Conservation (phyloP, 331 rosid genomes). For the Erythrophleum ivorense region DNA sequence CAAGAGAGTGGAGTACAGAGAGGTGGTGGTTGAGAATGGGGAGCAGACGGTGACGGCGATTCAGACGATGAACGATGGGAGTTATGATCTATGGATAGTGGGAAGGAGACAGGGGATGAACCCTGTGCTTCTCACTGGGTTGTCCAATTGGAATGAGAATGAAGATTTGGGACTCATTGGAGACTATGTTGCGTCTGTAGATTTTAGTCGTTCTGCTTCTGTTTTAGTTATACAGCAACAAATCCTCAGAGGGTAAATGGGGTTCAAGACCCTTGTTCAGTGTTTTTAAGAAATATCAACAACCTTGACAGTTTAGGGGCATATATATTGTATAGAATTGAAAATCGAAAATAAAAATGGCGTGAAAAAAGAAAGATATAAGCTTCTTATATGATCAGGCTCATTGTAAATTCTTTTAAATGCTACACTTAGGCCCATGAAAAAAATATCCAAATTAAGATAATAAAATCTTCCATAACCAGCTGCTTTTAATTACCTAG, state of each 20-base stretch:
- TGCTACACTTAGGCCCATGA: no score
- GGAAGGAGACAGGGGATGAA: slow-evolving; percentile 92
- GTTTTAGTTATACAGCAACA: slow-evolving; percentile 83
- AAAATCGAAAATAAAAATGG: no score
- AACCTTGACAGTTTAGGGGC: no score
- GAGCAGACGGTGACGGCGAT: slow-evolving; percentile 68
- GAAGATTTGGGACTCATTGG: slow-evolving; percentile 80
- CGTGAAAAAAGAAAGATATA: no score
- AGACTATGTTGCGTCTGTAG: slow-evolving; percentile 68
- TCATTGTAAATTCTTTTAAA: no score
- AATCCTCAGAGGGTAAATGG: slow-evolving; percentile 54
- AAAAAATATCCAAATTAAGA: no score
- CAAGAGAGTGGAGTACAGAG: slow-evolving; percentile 59
- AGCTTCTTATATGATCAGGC: no score
- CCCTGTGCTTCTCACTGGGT: slow-evolving; percentile 60
- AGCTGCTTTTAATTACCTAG: no score
- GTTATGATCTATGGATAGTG: slow-evolving; percentile 68
- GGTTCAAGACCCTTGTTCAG: not conserved
- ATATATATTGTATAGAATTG: no score
- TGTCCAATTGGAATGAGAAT: slow-evolving; percentile 65
- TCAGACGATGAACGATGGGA: slow-evolving; percentile 51
- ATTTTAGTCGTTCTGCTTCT: slow-evolving; percentile 63
- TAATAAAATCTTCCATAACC: no score
- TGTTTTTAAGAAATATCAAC: not conserved
- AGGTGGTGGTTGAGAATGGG: slow-evolving; percentile 69